Base-by-base conservation (phyloP, 805 yeast genomes). In the Wickerhamomyces subpelliculosus region DNA sequence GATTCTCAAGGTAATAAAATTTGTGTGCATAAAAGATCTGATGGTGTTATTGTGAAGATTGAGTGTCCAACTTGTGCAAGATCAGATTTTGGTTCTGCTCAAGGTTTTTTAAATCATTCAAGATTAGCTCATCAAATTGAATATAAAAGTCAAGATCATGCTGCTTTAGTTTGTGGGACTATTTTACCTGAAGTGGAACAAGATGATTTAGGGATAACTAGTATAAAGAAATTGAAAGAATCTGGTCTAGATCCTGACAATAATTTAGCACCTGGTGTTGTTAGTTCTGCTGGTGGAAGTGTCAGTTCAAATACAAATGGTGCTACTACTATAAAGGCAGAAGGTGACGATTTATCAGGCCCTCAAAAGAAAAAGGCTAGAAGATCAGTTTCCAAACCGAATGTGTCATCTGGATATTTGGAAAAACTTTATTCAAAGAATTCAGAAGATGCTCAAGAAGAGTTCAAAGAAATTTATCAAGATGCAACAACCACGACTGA, bases 41-140 rank as follows among this genome's bases (percentile, higher is more conserved):
- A 84, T 55, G 89, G 89, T 3, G 67, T 80, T 1, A 60, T 81
- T 17, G 87, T 84, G 3, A 67, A 78, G 35, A 65, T 84, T 27
- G 77, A 76, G 8, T 84, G 95, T 55, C 74, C 78, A 2, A 72
- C 69, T 36, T 84, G 95, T 58, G 70, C 66, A 10, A 58, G 89
- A 37, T 69, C 77, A 30, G 84, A 82, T 44, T 84, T 84, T 52
- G 78, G 85, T 8, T 75, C 84, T 12, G 85, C 88, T 0, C 93
- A 84, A 53, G 93, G 93, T 13, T 82, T 84, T 47, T 68, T 83
- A 27, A 84, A 83, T 55, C 94, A 84, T 56, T 74, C 82, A 38
- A 66, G 93, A 41, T 70, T 81, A 20, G 83, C 88, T 8, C 94
- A 84, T 55, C 63, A 74, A n/a, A 74, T 72, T 39, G 85, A 79